Base-by-base conservation (phyloP, 352 stramenopile genomes). In the Pythium apleroticum region DNA sequence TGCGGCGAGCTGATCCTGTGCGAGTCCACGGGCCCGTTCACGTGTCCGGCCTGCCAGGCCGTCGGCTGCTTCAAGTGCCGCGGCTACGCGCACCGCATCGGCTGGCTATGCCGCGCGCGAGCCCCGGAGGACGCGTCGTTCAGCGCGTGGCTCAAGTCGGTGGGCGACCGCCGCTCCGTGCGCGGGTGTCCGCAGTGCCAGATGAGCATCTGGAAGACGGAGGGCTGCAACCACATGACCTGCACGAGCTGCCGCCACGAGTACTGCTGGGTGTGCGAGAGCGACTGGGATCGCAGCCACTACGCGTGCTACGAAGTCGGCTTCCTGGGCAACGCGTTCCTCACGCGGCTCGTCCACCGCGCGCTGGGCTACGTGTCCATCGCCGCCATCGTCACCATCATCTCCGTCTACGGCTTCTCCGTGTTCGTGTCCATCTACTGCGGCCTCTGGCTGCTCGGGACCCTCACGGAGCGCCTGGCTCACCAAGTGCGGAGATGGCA, bases 141-240 rank as follows among this genome's bases (percentile, higher is more conserved):
- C 58, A 33, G 73, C 35, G 53, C 56, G 14, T 91, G 83, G 83
- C 78, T 89, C 54, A 75, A 73, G 28, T 89, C 78, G 9, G 75
- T 91, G 33, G 80, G 80, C 35, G 73, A 77, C 30, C 58, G 71
- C 11, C 75, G 74, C 12, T 72, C 80, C 3, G 80, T 91, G 33
- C 83, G 83, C 7, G 64, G 68, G 10, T 90, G 83, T 63, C 83
- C 83, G 11, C 69, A 77, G 19, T 91, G 83, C 50, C 59, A 75
- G 12, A 87, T 91, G 73, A 74, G 78, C 46, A 91, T 91, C 57
- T 91, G 83, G 83, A 91, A 90, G 70, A 84, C 73, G 39, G 83
- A 91, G 60, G 82, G 82, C 15, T 83, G 76, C 65, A 89, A 89
- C 57, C 82, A 91, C 71, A 91, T 91, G 73, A 89, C 74, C 27